These are phyloP conservation scores for Rubroshorea leprosula DNA, from an alignment of 345 rosid genomes.

Conservation along the genomic window DNA sequence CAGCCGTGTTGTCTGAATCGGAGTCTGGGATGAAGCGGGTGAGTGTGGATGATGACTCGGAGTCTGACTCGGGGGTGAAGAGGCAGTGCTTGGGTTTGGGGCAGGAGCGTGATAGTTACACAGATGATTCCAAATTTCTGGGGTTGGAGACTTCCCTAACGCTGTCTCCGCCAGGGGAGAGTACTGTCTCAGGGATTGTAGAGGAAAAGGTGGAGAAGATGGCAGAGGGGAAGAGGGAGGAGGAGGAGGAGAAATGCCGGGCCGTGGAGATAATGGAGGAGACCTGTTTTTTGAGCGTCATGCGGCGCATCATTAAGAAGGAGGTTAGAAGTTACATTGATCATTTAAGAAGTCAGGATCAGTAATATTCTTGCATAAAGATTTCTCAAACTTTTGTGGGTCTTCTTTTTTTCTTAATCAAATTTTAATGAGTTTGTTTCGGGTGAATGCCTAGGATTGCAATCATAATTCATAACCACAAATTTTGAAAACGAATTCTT, in stretches of 20 bases:
- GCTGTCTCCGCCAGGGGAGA: slow-evolving; percentile 43
- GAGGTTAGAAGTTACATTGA: slow-evolving; percentile 52
- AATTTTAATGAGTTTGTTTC: no score
- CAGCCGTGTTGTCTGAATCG: slow-evolving; percentile 33
- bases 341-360: not conserved
- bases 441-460: not conserved
- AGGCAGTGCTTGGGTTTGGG: slow-evolving; percentile 21
- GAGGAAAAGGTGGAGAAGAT: slow-evolving; percentile 11
- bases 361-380: not conserved
- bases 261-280: no score
- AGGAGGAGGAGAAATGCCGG: not conserved
- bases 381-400: not conserved
- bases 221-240: not conserved
- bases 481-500: no score
- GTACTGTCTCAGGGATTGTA: not conserved
- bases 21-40: slow-evolving; percentile 23
- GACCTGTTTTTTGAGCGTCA: slow-evolving; percentile 32
- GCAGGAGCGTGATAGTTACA: slow-evolving; percentile 15
- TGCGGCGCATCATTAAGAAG: slow-evolving; percentile 46
- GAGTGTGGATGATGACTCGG: slow-evolving; percentile 18
- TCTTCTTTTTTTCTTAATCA: not conserved
- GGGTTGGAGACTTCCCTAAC: slow-evolving; percentile 39
- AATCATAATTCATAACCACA: no score
- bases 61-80: slow-evolving; percentile 25
- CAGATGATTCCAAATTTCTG: not conserved